Evolutionary conservation across 306 rosid genomes (phyloP), one percentile per base, ranked within the genome.

Genomic region (Fragaria ananassa): DNA sequence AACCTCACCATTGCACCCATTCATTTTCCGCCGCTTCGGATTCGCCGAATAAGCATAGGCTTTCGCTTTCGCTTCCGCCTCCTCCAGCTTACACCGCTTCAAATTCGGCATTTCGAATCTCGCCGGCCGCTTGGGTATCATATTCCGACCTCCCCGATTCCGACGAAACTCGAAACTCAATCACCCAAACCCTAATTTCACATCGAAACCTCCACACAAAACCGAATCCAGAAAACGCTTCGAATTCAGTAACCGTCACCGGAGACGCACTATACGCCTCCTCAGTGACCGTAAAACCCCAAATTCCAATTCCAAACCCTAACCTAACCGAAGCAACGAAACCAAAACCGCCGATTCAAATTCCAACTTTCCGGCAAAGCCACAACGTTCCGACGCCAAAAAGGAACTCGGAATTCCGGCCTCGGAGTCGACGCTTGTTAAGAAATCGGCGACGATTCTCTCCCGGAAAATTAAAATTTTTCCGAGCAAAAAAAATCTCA

Each of bases 41-140:
- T 61, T 77, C 81, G 54, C 86, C 31, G 83, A 76, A 77, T 47
- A 81, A 34, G 51, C 82, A 68, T 60, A 80, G 37, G 81, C 89
- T 45, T 83, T 87, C 7, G 81, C 89, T 45, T 83, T 87, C 7
- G 83, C 81, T 77, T 81, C 89, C 1, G 77, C 72, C 66, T 85
- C 88, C 49, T 91, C 97, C 64, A 90, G 81, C 83, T 84, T 83
- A 80, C 97, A 92, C 19, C 97, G 90, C 66, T 95, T 95, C 64
- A 92, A 66, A 72, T 89, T 95, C 85, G 97, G 97, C 91, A 90
- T 87, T 83, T 92, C 97, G 31, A 79, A 63, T 87, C 87, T 92
- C 92, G 77, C 58, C 44, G 89, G 86, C 46, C 90, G 89, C 72
- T 95, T 90, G 75, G 86, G 78, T 74, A 89, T 86, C 97, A 95